Conservation (phyloP, 164 flowering plant genomes). For the Platanus orientalis region DNA sequence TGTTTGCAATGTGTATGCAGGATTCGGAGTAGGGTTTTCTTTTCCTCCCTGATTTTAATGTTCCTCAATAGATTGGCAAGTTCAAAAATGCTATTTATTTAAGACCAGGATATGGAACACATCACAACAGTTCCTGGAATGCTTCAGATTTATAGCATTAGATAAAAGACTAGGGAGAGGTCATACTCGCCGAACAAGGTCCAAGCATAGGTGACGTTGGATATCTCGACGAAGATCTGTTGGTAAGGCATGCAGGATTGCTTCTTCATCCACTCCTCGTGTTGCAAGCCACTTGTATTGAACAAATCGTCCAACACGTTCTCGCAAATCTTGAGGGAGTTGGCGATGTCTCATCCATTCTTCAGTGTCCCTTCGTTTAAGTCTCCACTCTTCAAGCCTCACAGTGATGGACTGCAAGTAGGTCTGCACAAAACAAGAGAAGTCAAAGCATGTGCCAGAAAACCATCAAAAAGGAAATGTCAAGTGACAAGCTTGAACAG, state of each 20-base stretch:
- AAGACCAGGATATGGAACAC: too few species aligned
- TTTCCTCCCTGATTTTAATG: too few species aligned
- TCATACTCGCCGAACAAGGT: constrained; percentile 72
- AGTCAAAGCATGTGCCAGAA: too few species aligned
- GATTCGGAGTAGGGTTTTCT: too few species aligned
- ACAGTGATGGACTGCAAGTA: constrained; percentile 66
- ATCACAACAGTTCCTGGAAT: too few species aligned
- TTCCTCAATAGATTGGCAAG: too few species aligned
- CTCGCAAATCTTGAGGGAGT: constrained; percentile 60
- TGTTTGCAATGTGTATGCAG: too few species aligned
- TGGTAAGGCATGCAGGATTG: constrained; percentile 53
- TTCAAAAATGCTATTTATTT: too few species aligned
- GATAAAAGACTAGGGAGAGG: not conserved
- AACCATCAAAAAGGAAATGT: too few species aligned
- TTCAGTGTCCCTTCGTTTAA: constrained; percentile 63
- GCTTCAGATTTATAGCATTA: too few species aligned
- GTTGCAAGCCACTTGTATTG: constrained; percentile 82
- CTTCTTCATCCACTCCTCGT: constrained; percentile 72
- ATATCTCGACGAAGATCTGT: constrained; percentile 71
- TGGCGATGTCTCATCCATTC: constrained; percentile 92
- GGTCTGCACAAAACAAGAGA: constrained; percentile 29
- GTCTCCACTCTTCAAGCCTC: constrained; percentile 78
- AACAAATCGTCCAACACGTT: constrained; percentile 64
- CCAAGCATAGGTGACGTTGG: constrained; percentile 63
- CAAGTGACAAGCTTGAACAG: too few species aligned